Base-by-base conservation (phyloP, 371 early-diverging fungal genomes). In the Mucor lusitanicus region DNA sequence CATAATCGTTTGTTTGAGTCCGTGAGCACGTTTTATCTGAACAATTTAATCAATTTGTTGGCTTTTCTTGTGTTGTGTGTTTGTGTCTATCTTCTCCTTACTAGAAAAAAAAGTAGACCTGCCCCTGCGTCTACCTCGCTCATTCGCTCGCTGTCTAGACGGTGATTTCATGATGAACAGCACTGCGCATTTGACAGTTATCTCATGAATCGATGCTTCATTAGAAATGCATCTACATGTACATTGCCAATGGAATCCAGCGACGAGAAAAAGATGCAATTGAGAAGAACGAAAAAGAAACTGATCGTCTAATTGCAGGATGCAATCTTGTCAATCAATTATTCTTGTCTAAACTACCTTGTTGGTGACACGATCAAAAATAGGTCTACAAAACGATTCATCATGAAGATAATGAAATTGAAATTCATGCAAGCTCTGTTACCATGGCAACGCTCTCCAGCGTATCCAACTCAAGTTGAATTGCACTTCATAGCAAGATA, bases 221-320 rank as follows among this genome's bases (percentile, higher is more conserved):
- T 15, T 28, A 46, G 1, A 46, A 21, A 46, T 23, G 54, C 54
- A 28, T 21, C 54, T 23, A 27, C 21, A 27, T 23, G 15, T 55
- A 32, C 23, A 55, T 55, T 46, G n/a, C 48, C 23, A 53, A 53
- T 53, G 25, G 23, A 53, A 53, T 27, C 37, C 11, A 37, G 37
- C 11, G 37, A 37, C 37, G 13, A 37, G 8, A 37, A 13, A 37
- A 13, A 37, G 21, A 32, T 46, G 30, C 30, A 25, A 44, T 32
- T 55, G n/a, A 55, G 27, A 55, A 57, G 21, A 60, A 44, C 12
- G 12, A 50, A 55, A 55, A 55, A 30, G 28, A 55, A 55, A 32
- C 7, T 32, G 58, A 59, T 68, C 48, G 30, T 58, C 68, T 63
- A 39, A 30, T 50, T 64, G 63, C 68, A 69, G 69, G 59, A 61